Base-by-base conservation (phyloP, 106 monocot species). In the Vanilla planifolia region DNA sequence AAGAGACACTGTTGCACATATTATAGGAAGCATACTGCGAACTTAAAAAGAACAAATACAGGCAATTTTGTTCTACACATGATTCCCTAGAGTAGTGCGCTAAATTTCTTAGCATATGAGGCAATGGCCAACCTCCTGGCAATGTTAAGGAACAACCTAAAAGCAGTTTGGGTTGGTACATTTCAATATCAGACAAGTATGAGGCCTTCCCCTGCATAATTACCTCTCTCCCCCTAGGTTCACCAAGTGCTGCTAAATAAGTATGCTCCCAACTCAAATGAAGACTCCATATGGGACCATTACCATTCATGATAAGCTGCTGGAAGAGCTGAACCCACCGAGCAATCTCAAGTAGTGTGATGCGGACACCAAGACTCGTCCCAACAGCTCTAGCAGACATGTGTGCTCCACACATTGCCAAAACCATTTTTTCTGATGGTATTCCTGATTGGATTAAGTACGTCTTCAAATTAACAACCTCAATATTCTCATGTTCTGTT, bases 251-350 rank as follows among this genome's bases (percentile, higher is more conserved):
- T 20, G 98, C 85, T 29, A 92, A 35, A 64, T 91, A 98, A 6
- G 76, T 92, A 35, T 98, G 92, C 64, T 92, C 98, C 74, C 75
- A 98, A 73, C 98, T 98, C 65, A 92, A 40, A 6, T 79, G 87
- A 36, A 98, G 82, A 45, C 98, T 92, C 98, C 98, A 98, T 35
- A 36, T 64, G 8, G 75, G 77, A 39, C 77, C 73, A 63, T 98
- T 98, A 14, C 98, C 98, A 77, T 76, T 71, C 57, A 82, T 55
- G 4, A 98, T 39, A 62, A 98, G 79, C 37, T 85, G 84, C 66
- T 91, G 84, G 58, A 98, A 92, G 45, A 98, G 57, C 45, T 92
- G 84, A 67, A 88, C 84, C 98, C 98, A 98, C 1, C 88, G 73
- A 43, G 71, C 44, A 25, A 98, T 64, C 65, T 98, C 92, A 50